A percentile compares a stretch with the other conserved stretches of the same genome.
Conservation (phyloP, 1,284 basidiomycete genomes). For the Takashimella tepidaria region DNA sequence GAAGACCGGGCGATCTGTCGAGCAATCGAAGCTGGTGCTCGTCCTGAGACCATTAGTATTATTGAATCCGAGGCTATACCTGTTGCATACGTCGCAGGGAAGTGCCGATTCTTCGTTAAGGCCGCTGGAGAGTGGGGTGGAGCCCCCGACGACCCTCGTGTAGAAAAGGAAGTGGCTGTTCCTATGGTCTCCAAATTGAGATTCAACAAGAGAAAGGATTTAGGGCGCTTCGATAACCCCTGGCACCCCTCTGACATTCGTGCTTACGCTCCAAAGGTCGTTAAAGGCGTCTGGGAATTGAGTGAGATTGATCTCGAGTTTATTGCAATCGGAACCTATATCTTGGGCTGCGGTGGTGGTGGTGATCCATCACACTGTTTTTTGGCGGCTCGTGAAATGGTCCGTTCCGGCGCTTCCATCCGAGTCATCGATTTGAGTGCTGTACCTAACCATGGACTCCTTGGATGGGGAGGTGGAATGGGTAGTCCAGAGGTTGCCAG, state of each 20-base stretch:
- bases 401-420: slow-evolving; percentile 25
- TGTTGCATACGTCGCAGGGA: slow-evolving; percentile 34
- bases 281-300: slow-evolving; percentile 28
- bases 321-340: slow-evolving; percentile 38
- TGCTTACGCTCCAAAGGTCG: slow-evolving; percentile 27
- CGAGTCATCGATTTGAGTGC: slow-evolving; percentile 29
- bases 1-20: slow-evolving; percentile 52
- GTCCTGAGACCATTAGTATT: slow-evolving; percentile 48
- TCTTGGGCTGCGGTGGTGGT: slow-evolving; percentile 41
- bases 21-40: slow-evolving; percentile 52
- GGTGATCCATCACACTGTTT: slow-evolving; percentile 24
- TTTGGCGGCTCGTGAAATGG: slow-evolving; percentile 27
- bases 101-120: slow-evolving; percentile 41
- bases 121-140: slow-evolving; percentile 37
- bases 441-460: slow-evolving; percentile 12
- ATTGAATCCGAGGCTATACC: slow-evolving; percentile 51
- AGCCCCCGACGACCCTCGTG: background rate
- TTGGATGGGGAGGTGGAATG: slow-evolving; percentile 47
- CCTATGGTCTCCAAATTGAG: background rate
- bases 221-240: background rate
- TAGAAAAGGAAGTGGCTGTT: background rate
- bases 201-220: background rate
- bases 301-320: slow-evolving; percentile 38
- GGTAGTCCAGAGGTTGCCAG: slow-evolving; percentile 52
- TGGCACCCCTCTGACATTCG: slow-evolving; percentile 15